phyloP scores from a whole-genome alignment of 306 rosid genomes.

The Acacia confusa region DNA sequence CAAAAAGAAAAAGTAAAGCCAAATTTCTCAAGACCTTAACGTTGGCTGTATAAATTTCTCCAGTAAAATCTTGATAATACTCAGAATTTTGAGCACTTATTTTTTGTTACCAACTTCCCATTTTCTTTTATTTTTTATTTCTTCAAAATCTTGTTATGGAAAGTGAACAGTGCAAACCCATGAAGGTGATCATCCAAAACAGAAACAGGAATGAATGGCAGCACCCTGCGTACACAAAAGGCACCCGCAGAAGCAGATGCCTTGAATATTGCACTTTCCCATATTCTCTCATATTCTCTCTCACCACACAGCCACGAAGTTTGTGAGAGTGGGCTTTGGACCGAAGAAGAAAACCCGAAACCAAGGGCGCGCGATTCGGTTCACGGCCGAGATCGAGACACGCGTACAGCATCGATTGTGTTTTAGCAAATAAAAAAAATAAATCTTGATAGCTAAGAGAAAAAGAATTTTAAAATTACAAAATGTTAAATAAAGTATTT shows the following conservation, averaged over 20 bases:
- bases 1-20: background rate
- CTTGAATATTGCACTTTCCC: slow-evolving; percentile 27
- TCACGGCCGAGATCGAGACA: too few species aligned
- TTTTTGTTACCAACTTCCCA: too few species aligned
- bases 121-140: background rate
- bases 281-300: slow-evolving; percentile 33
- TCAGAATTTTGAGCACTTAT: too few species aligned
- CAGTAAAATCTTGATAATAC: background rate
- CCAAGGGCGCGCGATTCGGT: too few species aligned
- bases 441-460: too few species aligned
- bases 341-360: too few species aligned
- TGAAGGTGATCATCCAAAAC: background rate
- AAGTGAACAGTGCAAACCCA: background rate
- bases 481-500: too few species aligned
- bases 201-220: background rate
- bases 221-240: background rate
- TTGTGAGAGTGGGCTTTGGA: too few species aligned
- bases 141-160: background rate
- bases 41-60: too few species aligned
- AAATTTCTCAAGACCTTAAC: background rate
- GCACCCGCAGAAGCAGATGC: slow-evolving; percentile 18
- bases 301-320: slow-evolving; percentile 22
- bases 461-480: too few species aligned
- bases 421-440: too few species aligned
- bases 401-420: too few species aligned